Evolutionary conservation across 2,329 filamentous ascomycete genomes (phyloP).

Genomic region (Neofusicoccum parvum): DNA sequence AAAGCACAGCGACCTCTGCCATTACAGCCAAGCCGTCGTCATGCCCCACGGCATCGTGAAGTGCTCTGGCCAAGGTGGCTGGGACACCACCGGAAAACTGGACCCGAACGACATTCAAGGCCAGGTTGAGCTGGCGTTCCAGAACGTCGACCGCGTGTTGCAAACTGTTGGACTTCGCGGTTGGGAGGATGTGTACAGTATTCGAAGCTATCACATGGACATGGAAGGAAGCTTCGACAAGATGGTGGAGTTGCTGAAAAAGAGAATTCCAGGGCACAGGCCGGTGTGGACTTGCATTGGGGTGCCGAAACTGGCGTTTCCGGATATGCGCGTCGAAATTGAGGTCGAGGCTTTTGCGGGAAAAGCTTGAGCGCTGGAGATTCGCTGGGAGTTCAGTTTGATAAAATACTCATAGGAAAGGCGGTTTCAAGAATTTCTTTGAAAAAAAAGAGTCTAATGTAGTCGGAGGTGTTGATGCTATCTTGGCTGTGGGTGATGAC

Average conservation of each 20-base stretch:
- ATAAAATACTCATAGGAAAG: too few species aligned
- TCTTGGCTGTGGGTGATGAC: too few species aligned
- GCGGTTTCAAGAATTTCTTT: too few species aligned
- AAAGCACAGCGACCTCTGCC: not conserved
- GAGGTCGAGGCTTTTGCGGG: constrained; percentile 45
- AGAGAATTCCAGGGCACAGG: constrained; percentile 56
- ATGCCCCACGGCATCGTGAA: constrained; percentile 35
- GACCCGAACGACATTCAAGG: constrained; percentile 3
- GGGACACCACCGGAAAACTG: constrained; percentile 7
- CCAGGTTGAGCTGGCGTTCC: constrained; percentile 19
- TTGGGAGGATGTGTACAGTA: constrained; percentile 21
- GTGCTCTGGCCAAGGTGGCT: constrained; percentile 15
- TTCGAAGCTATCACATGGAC: constrained; percentile 28
- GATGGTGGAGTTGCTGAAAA: constrained; percentile 52
- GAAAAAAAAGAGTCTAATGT: too few species aligned
- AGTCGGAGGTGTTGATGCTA: too few species aligned
- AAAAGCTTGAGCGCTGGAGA: too few species aligned
- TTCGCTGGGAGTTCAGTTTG: too few species aligned
- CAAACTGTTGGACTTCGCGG: constrained; percentile 5
- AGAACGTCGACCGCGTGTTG: constrained; percentile 17
- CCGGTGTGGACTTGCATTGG: constrained; percentile 59
- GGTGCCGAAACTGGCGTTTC: constrained; percentile 50
- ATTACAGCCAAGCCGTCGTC: constrained; percentile 12
- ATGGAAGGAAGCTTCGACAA: constrained; percentile 30
- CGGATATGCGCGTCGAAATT: constrained; percentile 61